Percentiles rank a stretch among this genome's conserved stretches.
These are phyloP conservation scores for Dactylellina cionopaga DNA, from an alignment of 2,329 filamentous ascomycete species.

Conservation along the genomic window DNA sequence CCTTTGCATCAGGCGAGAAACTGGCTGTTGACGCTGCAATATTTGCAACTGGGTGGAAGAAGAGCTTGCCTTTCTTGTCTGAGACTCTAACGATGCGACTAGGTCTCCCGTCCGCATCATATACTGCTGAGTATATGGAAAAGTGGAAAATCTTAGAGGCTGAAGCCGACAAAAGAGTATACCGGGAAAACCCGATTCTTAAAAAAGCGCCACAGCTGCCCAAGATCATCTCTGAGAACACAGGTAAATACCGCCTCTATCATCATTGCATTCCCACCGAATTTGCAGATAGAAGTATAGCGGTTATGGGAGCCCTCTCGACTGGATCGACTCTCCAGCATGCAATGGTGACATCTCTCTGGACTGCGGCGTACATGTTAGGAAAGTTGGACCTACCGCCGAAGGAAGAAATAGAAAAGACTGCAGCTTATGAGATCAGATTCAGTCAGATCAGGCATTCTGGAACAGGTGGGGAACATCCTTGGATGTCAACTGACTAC, in stretches of 20 bases:
- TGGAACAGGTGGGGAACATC: slow-evolving; percentile 3
- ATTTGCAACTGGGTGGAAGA: slow-evolving; percentile 12
- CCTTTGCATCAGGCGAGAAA: background rate
- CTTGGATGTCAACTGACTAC: slow-evolving; percentile 9
- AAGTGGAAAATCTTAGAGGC: slow-evolving; percentile 13
- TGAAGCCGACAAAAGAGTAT: slow-evolving; percentile 11
- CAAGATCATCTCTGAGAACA: background rate
- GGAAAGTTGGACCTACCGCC: slow-evolving; percentile 13
- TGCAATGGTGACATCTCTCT: background rate
- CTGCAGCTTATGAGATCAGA: slow-evolving; percentile 11
- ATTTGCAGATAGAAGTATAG: slow-evolving; percentile 16
- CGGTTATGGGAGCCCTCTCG: background rate
- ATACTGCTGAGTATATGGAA: slow-evolving; percentile 7
- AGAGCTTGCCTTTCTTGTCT: background rate
- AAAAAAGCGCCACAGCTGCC: background rate
- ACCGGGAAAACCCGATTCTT: slow-evolving; percentile 8
- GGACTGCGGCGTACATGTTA: too few species aligned
- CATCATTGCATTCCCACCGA: slow-evolving; percentile 4
- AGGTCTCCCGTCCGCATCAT: background rate
- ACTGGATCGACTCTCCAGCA: slow-evolving; percentile 1
- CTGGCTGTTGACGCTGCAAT: background rate
- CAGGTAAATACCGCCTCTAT: slow-evolving; percentile 7
- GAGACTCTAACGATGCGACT: background rate
- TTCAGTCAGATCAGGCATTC: slow-evolving; percentile 2
- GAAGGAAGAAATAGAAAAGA: slow-evolving; percentile 18